Evolutionary conservation across 2,329 filamentous ascomycete species (phyloP), one percentile per base, ranked within the genome.

Genomic region (Botrytis deweyae): DNA sequence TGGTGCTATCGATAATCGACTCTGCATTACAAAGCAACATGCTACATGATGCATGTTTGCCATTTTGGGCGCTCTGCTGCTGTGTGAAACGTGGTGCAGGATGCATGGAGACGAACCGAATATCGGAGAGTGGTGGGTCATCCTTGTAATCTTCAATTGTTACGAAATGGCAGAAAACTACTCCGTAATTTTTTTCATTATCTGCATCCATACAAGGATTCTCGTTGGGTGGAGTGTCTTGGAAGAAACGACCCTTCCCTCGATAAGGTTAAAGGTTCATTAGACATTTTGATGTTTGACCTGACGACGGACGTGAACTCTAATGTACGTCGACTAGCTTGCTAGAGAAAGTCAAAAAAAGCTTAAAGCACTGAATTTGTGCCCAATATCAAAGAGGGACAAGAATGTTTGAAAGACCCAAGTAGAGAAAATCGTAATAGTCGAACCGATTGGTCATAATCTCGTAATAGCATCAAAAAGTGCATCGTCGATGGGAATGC

Each of bases 41-140:
- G 55, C 25, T 40, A 36, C 44, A 33, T 72, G 55, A 63, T 36
- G 59, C 36, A 40, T 62, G 12, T 38, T n/a, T 55, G 12, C 49
- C 49, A 55, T 55, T 62, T 49, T 52, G 46, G 25, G 22, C 22
- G 10, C 42, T 38, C 33, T 55, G 22, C 33, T 55, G 22, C 44
- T 36, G 46, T 55, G 36, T 68, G 71, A 72, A 72, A 68, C 63
- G 71, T 68, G 36, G 70, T 42, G 49, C 62, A 59, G 46, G 14
- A 66, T n/a, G 36, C 29, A 64, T 64, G 36, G 33, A 18, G 20
- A 40, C 38, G 44, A 33, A 59, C 70, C 70, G 59, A 70, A 55
- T 25, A 44, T 70, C 36, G 52, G 42, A 49, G 25, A 52, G 29
- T 72, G 70, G 70, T 72, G 61, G 71, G 71, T 68, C 49, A 72